phyloP scores from a whole-genome alignment of 768 basidiomycete genomes.

The Fistulinella prunicolor region DNA sequence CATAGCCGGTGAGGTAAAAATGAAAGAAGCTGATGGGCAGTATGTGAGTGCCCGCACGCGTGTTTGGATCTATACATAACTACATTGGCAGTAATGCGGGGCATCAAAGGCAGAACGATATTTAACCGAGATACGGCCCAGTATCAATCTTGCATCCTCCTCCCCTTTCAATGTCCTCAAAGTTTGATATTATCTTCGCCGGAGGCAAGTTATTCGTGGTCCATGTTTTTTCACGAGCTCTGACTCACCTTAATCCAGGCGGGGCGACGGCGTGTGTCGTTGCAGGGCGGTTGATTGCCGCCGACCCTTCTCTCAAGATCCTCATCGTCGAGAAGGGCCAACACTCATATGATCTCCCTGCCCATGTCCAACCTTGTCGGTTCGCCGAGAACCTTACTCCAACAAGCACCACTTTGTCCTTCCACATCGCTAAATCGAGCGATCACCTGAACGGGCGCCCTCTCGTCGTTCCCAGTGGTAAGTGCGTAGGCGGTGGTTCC shows the following conservation, averaged over 20 bases:
- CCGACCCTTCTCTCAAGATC: constrained; percentile 27
- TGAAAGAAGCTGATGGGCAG: too few relatives aligned
- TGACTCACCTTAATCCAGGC: constrained; percentile 2
- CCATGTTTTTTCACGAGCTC: background rate
- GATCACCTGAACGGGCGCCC: constrained; percentile 14
- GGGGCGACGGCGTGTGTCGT: constrained; percentile 29
- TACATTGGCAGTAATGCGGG: too few relatives aligned
- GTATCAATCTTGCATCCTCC: too few relatives aligned
- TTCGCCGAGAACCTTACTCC: constrained; percentile 15
- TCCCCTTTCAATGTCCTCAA: background rate
- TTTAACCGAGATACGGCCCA: too few relatives aligned
- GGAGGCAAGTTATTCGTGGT: background rate
- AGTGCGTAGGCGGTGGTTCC: constrained; percentile 58
- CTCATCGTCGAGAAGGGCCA: constrained; percentile 14
- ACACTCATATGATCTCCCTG: constrained; percentile 16
- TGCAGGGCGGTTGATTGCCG: constrained; percentile 25
- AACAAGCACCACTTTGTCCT: constrained; percentile 15
- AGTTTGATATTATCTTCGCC: constrained; percentile 8
- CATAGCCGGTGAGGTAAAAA: too few relatives aligned
- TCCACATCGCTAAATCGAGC: constrained; percentile 11
- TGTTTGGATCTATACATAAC: too few relatives aligned
- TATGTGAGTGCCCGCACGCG: too few relatives aligned
- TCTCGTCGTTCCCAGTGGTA: constrained; percentile 3
- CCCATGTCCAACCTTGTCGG: constrained; percentile 21
- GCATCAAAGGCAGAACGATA: too few relatives aligned